Percentiles rank a stretch among this genome's conserved stretches.
phyloP scores from a whole-genome alignment of 179 eudicot genomes.

The Beta corolliflora region DNA sequence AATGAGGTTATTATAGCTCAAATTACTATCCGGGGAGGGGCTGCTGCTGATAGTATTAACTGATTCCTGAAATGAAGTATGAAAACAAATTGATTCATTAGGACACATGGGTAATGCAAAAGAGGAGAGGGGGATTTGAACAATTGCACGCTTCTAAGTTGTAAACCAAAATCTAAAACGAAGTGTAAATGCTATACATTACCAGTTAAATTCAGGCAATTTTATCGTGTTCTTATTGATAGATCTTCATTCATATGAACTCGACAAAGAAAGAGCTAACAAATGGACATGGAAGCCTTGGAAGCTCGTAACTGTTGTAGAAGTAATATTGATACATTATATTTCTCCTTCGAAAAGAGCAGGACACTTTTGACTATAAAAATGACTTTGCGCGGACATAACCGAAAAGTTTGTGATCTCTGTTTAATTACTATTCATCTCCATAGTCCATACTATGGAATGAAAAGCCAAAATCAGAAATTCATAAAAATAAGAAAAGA shows the following conservation, averaged over 20 bases:
- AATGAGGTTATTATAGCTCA: slow-evolving; percentile 58
- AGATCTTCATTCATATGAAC: background rate
- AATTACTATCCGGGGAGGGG: slow-evolving; percentile 72
- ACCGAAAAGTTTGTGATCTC: background rate
- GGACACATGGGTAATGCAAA: background rate
- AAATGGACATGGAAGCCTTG: background rate
- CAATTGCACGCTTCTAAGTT: background rate
- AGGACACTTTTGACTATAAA: background rate
- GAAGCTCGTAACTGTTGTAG: background rate
- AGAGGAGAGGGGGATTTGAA: background rate
- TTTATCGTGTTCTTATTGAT: background rate
- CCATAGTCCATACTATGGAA: background rate
- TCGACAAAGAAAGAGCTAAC: background rate
- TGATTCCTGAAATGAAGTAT: slow-evolving; percentile 44
- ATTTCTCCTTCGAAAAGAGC: background rate
- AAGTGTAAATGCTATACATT: background rate
- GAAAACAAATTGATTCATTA: background rate
- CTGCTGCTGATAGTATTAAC: slow-evolving; percentile 46
- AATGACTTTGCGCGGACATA: background rate
- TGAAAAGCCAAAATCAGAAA: background rate
- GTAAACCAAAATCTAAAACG: background rate
- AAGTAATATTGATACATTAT: background rate
- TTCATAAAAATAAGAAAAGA: background rate
- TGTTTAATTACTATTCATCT: background rate
- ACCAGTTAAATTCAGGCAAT: background rate